Conservation (phyloP, 1,284 basidiomycete species). For the Rhodofomes roseus region DNA sequence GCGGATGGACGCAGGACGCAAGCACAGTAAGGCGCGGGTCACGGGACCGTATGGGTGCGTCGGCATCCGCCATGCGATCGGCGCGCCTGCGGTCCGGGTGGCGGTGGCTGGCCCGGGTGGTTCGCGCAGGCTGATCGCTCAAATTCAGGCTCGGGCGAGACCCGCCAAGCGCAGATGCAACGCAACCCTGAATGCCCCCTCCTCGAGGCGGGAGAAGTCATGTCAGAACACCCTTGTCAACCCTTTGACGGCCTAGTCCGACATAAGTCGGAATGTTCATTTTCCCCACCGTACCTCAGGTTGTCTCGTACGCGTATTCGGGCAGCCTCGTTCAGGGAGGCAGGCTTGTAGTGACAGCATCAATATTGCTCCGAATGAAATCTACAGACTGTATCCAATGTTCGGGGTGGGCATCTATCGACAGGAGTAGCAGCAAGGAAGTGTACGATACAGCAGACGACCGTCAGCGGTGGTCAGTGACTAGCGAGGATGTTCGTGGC, state of each 20-base stretch:
- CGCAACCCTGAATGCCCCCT: background rate
- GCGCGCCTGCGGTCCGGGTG: background rate
- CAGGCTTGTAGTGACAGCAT: no score
- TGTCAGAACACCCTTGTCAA: background rate
- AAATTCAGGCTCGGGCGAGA: background rate
- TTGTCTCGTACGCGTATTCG: background rate
- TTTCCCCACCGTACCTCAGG: background rate
- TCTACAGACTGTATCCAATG: background rate
- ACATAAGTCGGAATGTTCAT: background rate
- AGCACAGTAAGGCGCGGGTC: background rate
- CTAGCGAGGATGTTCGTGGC: background rate
- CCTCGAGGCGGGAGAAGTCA: constrained; percentile 2
- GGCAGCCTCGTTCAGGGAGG: background rate
- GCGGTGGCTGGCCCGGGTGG: background rate
- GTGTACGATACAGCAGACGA: background rate
- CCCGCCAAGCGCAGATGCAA: background rate
- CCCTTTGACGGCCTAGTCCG: background rate
- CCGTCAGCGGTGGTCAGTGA: background rate
- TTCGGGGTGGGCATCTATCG: background rate
- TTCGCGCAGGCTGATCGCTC: background rate
- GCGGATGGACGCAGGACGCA: no score
- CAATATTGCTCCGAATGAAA: no score
- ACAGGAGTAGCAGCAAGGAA: background rate
- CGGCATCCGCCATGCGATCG: background rate
- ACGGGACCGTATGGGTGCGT: background rate